Percentiles rank a stretch among this genome's conserved stretches.
phyloP scores from a whole-genome alignment of 2,329 filamentous ascomycete genomes.

The Talaromyces amestolkiae region DNA sequence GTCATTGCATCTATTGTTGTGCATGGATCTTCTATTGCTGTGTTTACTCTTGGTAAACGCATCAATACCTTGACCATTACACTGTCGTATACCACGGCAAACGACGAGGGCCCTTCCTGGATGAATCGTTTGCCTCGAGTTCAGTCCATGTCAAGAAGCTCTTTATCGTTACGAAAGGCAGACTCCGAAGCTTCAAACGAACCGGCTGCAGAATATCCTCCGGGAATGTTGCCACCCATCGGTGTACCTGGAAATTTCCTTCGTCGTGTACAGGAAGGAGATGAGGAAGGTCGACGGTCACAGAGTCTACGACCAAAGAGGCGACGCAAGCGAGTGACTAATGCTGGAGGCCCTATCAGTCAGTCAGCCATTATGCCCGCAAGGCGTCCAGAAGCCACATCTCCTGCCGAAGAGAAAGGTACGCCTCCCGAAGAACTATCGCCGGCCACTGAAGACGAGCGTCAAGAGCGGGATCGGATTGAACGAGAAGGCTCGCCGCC shows the following conservation, averaged over 20 bases:
- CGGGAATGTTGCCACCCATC: constrained; percentile 69
- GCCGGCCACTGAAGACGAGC: constrained; percentile 21
- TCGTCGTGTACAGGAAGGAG: constrained; percentile 74
- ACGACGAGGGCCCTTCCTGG: constrained; percentile 86
- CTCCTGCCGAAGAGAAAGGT: constrained; percentile 7
- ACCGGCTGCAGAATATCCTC: constrained; percentile 59
- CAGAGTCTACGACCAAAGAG: constrained; percentile 48
- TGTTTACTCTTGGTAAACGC: constrained; percentile 94
- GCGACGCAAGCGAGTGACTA: constrained; percentile 68
- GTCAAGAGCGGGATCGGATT: constrained; percentile 29
- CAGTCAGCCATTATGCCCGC: constrained; percentile 83
- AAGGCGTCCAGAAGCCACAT: constrained; percentile 34
- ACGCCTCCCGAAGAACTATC: constrained; percentile 20
- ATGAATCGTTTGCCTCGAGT: constrained; percentile 86
- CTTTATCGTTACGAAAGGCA: constrained; percentile 69
- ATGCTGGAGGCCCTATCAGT: constrained; percentile 80
- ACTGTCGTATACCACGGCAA: constrained; percentile 90
- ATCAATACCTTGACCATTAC: constrained; percentile 96
- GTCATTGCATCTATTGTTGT: constrained; percentile 93
- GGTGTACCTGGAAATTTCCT: constrained; percentile 74
- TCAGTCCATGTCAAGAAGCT: constrained; percentile 77
- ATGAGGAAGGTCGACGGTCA: constrained; percentile 48
- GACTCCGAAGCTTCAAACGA: constrained; percentile 62
- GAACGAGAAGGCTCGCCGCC: constrained; percentile 42
- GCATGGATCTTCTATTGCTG: constrained; percentile 95